A percentile compares a stretch with the other conserved stretches of the same genome.
These are phyloP conservation scores for Harringtonia lauricola DNA, from an alignment of 2,329 filamentous ascomycete genomes.

Conservation along the genomic window DNA sequence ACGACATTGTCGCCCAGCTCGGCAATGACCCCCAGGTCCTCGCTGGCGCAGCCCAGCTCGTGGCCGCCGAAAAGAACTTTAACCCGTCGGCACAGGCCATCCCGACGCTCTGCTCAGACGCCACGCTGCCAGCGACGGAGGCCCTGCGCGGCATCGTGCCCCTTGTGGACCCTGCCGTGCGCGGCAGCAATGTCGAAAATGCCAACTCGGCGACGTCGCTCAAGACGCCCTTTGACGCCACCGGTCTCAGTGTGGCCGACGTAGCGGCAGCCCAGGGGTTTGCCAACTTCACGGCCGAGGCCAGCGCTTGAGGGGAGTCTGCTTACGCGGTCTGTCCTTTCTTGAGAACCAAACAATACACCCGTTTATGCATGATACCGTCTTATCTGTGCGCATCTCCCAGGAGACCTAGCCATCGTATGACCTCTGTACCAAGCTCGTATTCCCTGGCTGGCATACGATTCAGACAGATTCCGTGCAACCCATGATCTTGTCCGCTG, in stretches of 20 bases:
- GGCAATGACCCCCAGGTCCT: conserved; percentile 47
- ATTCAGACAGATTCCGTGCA: no score
- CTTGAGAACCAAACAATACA: no score
- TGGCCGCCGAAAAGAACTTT: conserved; percentile 15
- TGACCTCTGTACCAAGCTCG: no score
- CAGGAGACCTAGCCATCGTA: no score
- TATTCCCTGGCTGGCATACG: no score
- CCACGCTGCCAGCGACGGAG: conserved; percentile 47
- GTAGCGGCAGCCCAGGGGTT: conserved; percentile 52
- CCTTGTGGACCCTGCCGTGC: conserved; percentile 53
- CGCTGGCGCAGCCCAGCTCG: conserved; percentile 34
- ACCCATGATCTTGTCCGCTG: no score
- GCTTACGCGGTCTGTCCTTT: no score
- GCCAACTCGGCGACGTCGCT: conserved; percentile 44
- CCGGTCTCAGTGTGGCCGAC: conserved; percentile 54
- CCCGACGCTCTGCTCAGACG: conserved; percentile 54
- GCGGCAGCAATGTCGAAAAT: conserved; percentile 45
- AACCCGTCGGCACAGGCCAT: conserved; percentile 44
- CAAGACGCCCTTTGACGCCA: conserved; percentile 42
- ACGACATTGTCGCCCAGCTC: conserved; percentile 50
- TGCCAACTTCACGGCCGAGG: conserved; percentile 46
- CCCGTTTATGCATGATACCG: no score
- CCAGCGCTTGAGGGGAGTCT: no score
- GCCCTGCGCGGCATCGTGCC: conserved; percentile 56
- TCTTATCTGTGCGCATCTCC: no score